phyloP scores from a whole-genome alignment of 1,284 basidiomycete species.

The Heterobasidion annosum region DNA sequence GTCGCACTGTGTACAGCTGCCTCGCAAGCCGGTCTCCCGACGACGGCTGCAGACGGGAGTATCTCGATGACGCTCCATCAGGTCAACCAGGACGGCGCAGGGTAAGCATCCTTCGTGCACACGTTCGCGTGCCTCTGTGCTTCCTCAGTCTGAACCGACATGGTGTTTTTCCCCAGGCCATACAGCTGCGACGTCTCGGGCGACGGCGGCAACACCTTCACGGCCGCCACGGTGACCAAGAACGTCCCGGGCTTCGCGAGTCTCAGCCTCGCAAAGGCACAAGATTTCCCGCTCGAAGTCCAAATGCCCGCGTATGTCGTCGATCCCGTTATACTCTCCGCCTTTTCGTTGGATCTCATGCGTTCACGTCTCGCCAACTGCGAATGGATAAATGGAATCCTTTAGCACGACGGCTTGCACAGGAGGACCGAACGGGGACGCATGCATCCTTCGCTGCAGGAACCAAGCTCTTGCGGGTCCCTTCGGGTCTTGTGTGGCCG shows the following conservation, averaged over 20 bases:
- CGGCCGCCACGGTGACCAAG: not conserved
- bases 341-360: not conserved
- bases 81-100: not conserved
- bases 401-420: not conserved
- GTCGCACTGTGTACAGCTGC: not conserved
- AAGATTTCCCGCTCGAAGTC: not conserved
- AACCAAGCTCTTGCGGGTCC: not conserved
- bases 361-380: not conserved
- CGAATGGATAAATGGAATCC: not conserved
- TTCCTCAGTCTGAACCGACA: not conserved
- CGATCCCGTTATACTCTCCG: not conserved
- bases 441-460: not conserved
- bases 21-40: not conserved
- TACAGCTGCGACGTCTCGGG: not conserved
- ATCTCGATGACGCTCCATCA: not conserved
- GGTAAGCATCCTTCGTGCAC: not conserved
- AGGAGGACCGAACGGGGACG: not conserved
- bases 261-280: not conserved
- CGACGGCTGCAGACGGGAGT: not conserved
- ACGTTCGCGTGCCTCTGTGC: not conserved
- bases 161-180: not conserved
- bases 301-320: not conserved
- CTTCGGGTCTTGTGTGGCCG: not conserved
- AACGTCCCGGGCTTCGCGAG: not conserved
- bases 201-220: not conserved